Conservation (phyloP, 2,329 filamentous ascomycete species). For the Zasmidium citrigriseum region DNA sequence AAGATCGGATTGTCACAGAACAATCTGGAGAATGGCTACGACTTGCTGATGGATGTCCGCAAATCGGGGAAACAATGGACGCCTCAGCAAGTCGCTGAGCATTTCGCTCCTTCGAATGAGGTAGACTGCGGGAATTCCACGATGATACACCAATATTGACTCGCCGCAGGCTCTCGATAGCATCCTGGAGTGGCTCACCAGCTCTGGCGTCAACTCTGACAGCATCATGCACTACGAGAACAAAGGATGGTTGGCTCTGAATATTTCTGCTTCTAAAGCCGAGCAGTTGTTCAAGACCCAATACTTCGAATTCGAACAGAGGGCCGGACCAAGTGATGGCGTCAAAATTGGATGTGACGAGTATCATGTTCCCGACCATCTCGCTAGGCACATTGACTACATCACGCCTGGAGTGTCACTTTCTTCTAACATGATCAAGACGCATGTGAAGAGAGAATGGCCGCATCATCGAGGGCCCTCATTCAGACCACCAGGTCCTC, state of each 20-base stretch:
- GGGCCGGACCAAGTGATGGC: constrained; percentile 26
- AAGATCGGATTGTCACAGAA: constrained; percentile 25
- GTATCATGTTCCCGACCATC: constrained; percentile 39
- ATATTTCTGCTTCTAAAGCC: constrained; percentile 37
- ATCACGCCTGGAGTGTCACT: constrained; percentile 57
- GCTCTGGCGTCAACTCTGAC: neutral
- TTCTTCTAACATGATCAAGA: constrained; percentile 20
- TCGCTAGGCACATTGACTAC: constrained; percentile 56
- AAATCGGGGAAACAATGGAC: constrained; percentile 42
- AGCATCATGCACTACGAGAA: neutral
- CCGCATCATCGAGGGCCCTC: neutral
- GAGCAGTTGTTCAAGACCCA: constrained; percentile 41
- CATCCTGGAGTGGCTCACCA: neutral
- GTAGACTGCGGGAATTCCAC: neutral
- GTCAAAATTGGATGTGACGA: constrained; percentile 42
- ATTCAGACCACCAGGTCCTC: neutral
- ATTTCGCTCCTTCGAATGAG: constrained; percentile 41
- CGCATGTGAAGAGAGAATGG: neutral
- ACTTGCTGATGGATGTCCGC: constrained; percentile 35
- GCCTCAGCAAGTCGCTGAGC: constrained; percentile 41
- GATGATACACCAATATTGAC: neutral
- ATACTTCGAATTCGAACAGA: constrained; percentile 34
- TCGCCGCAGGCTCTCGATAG: neutral
- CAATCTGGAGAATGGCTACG: constrained; percentile 24
- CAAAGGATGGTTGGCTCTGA: constrained; percentile 43